Conservation (phyloP, 768 basidiomycete genomes). For the Pleurotus sapidus region DNA sequence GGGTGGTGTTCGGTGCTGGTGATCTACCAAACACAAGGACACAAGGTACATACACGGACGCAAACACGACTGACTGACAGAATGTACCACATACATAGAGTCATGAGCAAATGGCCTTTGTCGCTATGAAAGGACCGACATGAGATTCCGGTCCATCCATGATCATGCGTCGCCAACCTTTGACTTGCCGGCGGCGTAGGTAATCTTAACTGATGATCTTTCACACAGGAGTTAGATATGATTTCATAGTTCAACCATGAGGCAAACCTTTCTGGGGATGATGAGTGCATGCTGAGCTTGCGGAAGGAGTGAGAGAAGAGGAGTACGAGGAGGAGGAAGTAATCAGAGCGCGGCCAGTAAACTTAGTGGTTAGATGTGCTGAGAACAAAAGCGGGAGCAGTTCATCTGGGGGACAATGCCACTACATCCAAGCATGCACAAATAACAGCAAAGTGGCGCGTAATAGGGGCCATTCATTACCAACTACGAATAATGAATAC, state of each 20-base stretch:
- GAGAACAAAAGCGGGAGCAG: constrained; percentile 7
- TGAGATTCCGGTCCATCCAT: too few species aligned
- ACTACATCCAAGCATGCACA: neutral
- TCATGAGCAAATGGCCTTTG: constrained; percentile 4
- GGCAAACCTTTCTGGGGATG: constrained; percentile 4
- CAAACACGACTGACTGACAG: too few species aligned
- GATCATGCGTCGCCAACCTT: neutral
- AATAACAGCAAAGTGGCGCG: neutral
- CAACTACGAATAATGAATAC: too few species aligned
- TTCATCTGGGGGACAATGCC: neutral
- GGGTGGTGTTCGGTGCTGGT: neutral
- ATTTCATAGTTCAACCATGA: neutral
- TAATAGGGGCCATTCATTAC: too few species aligned
- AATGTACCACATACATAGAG: neutral
- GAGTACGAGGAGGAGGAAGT: neutral
- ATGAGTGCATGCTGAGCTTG: neutral
- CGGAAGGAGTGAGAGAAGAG: neutral
- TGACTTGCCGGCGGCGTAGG: constrained; percentile 5
- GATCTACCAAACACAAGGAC: too few species aligned
- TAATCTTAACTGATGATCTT: constrained; percentile 5
- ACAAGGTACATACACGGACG: neutral
- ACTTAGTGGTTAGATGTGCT: neutral
- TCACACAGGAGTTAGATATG: neutral
- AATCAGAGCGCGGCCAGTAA: neutral
- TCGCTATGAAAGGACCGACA: neutral